Evolutionary conservation across 2,329 filamentous ascomycete species (phyloP), one percentile per base, ranked within the genome.

Genomic region (Alternaria sp.): DNA sequence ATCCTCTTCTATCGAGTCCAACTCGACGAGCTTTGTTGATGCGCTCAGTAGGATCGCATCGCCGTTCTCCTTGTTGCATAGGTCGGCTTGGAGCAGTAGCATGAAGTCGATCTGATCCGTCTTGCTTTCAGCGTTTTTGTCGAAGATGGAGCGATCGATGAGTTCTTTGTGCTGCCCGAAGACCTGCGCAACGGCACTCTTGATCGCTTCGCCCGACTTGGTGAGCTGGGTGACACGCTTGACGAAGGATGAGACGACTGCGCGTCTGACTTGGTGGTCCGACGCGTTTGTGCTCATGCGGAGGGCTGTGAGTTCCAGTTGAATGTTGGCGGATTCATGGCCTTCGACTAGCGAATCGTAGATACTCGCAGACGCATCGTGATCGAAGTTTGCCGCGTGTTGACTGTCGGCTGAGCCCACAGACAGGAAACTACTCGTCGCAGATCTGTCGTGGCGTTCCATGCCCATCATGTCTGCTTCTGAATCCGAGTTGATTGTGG

Each of bases 241-340:
- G 73, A 93, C 91, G 77, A 98, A 95, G 1, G 94, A 92, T 3
- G 90, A 88, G 3, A 93, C 93, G 23, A 98, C 90, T 15, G 96
- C 94, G 33, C 91, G 90, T 47, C 95, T 92, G 74, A 98, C 92
- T 79, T 96, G 92, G 68, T 90, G 87, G 75, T 97, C 95, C 1
- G 93, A 94, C 3, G 96, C 96, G 74, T 98, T 93, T 73, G 92
- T 93, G 58, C 90, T 91, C 79, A 99, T 92, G 11, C 95, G 91
- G n/a, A 98, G 85, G 50, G 93, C 92, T 84, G 94, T 97, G 66
- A 99, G 92, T 78, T 99, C 96, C 33, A 98, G 87, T 78, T 95
- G 93, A 74, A 97, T 94, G 67, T 97, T 96, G 76, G 96, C 92
- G 11, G 89, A 88, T 14, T 88, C 87, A 54, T 88, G 84, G 21